Evolutionary conservation across 2,329 filamentous ascomycete genomes (phyloP).

Genomic region (Colletotrichum shisoi): DNA sequence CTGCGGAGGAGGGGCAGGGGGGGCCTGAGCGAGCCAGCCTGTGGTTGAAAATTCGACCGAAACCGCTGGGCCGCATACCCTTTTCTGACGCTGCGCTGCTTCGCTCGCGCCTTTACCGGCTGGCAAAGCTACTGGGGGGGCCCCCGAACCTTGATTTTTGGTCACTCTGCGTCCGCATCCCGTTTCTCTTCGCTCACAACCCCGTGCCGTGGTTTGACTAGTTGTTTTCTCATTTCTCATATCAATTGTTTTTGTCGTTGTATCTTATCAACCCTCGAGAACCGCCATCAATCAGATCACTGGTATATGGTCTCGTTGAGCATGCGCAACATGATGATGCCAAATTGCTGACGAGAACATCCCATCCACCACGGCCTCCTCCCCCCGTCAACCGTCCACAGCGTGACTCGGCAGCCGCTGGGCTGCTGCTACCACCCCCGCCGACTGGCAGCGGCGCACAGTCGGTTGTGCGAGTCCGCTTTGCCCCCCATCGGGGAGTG

Average conservation of each 20-base stretch:
- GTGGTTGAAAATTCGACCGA: conserved; percentile 29
- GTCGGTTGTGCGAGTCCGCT: background rate
- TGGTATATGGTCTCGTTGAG: no score
- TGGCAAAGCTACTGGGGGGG: background rate
- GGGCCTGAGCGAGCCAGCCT: conserved; percentile 26
- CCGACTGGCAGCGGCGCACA: background rate
- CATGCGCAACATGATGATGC: no score
- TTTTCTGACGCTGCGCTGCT: background rate
- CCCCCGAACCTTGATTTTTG: background rate
- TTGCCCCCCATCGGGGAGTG: conserved; percentile 12
- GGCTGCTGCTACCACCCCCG: background rate
- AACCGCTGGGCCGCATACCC: conserved; percentile 10
- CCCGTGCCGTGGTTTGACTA: no score
- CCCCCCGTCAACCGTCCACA: background rate
- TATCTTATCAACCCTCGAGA: no score
- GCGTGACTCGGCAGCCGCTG: background rate
- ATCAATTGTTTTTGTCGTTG: no score
- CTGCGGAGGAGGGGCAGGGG: conserved; percentile 41
- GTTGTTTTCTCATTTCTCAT: no score
- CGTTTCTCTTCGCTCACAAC: no score
- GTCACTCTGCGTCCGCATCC: background rate
- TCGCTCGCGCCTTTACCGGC: conserved; percentile 1
- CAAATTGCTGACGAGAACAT: background rate
- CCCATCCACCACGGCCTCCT: background rate
- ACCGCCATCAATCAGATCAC: no score